These are phyloP conservation scores for Beauveria sp. DNA, from an alignment of 2,329 filamentous ascomycete genomes.

Conservation along the genomic window DNA sequence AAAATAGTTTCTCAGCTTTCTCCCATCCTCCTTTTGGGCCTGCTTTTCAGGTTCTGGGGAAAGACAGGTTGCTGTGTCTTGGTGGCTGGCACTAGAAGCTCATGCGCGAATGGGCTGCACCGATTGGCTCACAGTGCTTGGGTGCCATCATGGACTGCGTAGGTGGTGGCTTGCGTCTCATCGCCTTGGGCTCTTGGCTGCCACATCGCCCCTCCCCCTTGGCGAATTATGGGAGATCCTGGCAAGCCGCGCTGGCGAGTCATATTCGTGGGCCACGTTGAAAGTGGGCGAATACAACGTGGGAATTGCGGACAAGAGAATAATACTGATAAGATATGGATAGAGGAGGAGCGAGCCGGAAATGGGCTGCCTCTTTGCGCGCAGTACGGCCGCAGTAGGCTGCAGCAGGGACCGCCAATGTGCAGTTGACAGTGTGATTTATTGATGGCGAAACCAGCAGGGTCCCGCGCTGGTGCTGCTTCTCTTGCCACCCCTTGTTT, in stretches of 20 bases:
- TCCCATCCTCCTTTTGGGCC: too few species aligned
- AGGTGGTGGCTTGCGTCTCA: conserved; percentile 2
- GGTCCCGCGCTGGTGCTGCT: background rate
- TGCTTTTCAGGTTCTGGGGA: background rate
- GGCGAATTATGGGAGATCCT: background rate
- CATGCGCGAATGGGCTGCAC: conserved; percentile 4
- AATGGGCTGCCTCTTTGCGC: background rate
- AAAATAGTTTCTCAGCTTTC: background rate
- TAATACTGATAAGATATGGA: background rate
- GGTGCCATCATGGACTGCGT: background rate
- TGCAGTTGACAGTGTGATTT: too few species aligned
- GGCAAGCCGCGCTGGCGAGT: background rate
- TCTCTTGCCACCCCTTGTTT: background rate
- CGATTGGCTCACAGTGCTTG: conserved; percentile 1
- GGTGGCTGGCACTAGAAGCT: background rate
- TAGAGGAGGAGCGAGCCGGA: background rate
- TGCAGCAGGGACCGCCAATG: background rate
- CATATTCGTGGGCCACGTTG: background rate
- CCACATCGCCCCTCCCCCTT: background rate
- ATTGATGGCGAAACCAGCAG: background rate
- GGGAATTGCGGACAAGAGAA: background rate
- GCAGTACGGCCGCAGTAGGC: background rate
- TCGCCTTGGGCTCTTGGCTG: background rate
- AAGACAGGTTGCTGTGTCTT: background rate
- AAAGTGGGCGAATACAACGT: background rate